Percentiles rank a stretch among this genome's conserved stretches.
phyloP scores from a whole-genome alignment of 768 basidiomycete genomes.

The Amanita polypyramis region DNA sequence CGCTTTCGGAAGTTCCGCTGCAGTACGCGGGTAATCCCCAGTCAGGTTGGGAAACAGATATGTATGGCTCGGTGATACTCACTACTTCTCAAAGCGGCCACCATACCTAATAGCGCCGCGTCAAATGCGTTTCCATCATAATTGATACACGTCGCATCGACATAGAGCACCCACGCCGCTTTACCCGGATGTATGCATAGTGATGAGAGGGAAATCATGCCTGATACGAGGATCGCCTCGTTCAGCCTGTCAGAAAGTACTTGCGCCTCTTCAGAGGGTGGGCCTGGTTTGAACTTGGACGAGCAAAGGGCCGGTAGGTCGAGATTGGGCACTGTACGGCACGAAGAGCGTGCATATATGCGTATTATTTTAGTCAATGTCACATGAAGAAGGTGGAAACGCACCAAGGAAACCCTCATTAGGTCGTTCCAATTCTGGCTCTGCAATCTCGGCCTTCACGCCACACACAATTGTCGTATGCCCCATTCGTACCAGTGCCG shows the following conservation, averaged over 20 bases:
- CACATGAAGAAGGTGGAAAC: no score
- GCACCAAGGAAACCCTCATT: constrained; percentile 76
- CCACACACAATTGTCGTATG: constrained; percentile 95
- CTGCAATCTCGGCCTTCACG: constrained; percentile 90
- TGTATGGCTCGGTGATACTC: constrained; percentile 17
- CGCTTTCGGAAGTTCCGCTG: constrained; percentile 66
- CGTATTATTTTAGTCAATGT: background rate
- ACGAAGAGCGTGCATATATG: background rate
- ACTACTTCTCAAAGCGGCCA: constrained; percentile 83
- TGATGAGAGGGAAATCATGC: constrained; percentile 48
- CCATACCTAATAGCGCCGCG: constrained; percentile 78
- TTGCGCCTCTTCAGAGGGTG: constrained; percentile 91
- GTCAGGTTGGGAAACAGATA: background rate
- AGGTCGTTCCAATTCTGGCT: constrained; percentile 73
- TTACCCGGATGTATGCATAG: constrained; percentile 77
- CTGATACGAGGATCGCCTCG: constrained; percentile 66
- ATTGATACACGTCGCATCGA: constrained; percentile 93
- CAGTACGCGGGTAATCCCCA: background rate
- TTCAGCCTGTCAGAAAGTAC: constrained; percentile 77
- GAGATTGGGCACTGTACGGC: constrained; percentile 73
- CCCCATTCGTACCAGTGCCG: constrained; percentile 83
- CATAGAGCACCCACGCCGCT: constrained; percentile 88
- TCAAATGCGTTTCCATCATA: constrained; percentile 97
- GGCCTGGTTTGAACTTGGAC: constrained; percentile 89
- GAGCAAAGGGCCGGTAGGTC: constrained; percentile 92